Evolutionary conservation across 2,329 filamentous ascomycete genomes (phyloP).

Genomic region (Sporothrix phasma): DNA sequence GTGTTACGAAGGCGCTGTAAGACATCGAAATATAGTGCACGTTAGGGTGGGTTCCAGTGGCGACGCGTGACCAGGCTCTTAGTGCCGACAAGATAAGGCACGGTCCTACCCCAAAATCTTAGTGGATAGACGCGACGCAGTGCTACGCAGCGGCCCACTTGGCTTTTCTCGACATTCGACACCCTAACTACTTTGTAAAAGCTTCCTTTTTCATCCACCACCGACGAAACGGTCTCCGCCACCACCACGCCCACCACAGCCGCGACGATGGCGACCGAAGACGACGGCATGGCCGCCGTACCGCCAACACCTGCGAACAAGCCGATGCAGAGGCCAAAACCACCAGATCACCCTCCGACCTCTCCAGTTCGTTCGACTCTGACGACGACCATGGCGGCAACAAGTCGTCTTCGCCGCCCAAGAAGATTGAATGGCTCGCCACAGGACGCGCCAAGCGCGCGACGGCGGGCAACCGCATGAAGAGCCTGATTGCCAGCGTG

Average conservation of each 20-base stretch:
- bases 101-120: not conserved
- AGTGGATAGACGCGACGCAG: not conserved
- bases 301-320: not conserved
- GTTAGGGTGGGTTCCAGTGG: not conserved
- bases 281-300: constrained; percentile 7
- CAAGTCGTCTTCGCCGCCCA: constrained; percentile 13
- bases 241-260: not conserved
- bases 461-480: constrained; percentile 78
- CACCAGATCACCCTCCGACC: not conserved
- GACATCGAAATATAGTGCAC: not conserved
- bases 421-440: constrained; percentile 55
- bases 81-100: not conserved
- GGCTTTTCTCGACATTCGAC: not conserved
- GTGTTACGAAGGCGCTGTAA: not conserved
- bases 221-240: not conserved
- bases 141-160: not conserved
- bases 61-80: not conserved
- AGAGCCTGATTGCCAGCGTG: constrained; percentile 64
- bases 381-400: constrained; percentile 22
- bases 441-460: constrained; percentile 65
- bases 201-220: not conserved
- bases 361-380: constrained; percentile 11
- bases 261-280: constrained; percentile 12
- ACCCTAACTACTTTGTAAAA: not conserved
- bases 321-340: not conserved